Evolutionary conservation across 768 basidiomycete genomes (phyloP).

Genomic region (Asterophora lycoperdoides): DNA sequence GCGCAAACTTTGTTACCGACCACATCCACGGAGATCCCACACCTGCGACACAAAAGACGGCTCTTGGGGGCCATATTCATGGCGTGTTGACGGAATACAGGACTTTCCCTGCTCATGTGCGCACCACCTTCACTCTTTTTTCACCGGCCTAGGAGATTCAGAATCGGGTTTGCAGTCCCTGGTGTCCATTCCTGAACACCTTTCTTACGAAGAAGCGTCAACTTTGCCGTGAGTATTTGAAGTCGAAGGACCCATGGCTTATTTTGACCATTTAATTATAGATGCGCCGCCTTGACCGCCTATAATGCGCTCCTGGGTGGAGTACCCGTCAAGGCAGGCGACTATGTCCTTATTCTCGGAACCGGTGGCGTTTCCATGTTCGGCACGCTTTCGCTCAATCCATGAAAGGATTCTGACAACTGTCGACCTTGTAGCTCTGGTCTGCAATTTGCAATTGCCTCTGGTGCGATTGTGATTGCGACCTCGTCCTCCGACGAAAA

Average conservation of each 20-base stretch:
- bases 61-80: slow-evolving; percentile 43
- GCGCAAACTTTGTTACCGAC: slow-evolving; percentile 46
- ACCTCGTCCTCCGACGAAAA: slow-evolving; percentile 69
- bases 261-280: slow-evolving; percentile 15
- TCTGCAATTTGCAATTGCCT: slow-evolving; percentile 56
- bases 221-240: slow-evolving; percentile 46
- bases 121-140: not conserved
- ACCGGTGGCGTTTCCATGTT: slow-evolving; percentile 56
- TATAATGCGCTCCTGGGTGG: too few species aligned
- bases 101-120: slow-evolving; percentile 43
- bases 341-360: slow-evolving; percentile 52
- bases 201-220: slow-evolving; percentile 61
- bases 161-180: slow-evolving; percentile 33
- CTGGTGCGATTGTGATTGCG: slow-evolving; percentile 60
- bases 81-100: slow-evolving; percentile 55
- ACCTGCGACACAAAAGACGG: slow-evolving; percentile 28
- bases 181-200: slow-evolving; percentile 49
- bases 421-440: slow-evolving; percentile 46
- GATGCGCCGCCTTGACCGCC: too few species aligned
- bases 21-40: slow-evolving; percentile 43
- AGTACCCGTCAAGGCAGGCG: slow-evolving; percentile 54
- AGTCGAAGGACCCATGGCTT: not conserved
- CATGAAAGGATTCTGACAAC: not conserved
- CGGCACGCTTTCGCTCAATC: slow-evolving; percentile 6
- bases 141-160: not conserved